Evolutionary conservation across 768 basidiomycete species (phyloP), one percentile per base, ranked within the genome.

Genomic region (Leccinum truebloodii): DNA sequence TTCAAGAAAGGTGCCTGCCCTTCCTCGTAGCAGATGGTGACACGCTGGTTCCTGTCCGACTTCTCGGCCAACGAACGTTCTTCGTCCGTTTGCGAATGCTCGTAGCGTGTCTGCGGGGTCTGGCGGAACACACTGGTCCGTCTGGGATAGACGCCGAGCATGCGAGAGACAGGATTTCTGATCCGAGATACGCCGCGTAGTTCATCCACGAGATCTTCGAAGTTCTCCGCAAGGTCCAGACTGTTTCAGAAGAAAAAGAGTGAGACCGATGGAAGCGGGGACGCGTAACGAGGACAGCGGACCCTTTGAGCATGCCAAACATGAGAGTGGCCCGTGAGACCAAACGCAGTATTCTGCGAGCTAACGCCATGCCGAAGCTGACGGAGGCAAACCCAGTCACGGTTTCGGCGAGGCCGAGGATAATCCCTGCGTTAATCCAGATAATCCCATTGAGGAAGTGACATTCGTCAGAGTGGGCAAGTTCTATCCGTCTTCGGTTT

Each of bases 241-340:
- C 87, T 87, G 59, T 18, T 58, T 26, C 32, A 46, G 20, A 46
- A 46, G 37, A 26, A 59, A 49, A 52, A 6, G 20, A 14, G 51
- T 64, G 26, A 59, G 52, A n/a, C 14, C 39, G 30, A 14, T 20
- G 44, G 24, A 35, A 13, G 39, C 14, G 1, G 44, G 56, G 37
- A 13, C 13, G 14, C 0, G 32, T n/a, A 22, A 50, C 8, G 10
- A 37, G 20, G 8, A n/a, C 2, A 26, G 73, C 85, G 58, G 61
- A 90, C 90, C 90, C 90, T 76, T 86, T 86, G 30, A 85, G 73
- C 22, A 86, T 63, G 18, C 90, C 91, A 57, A 87, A 80, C 59
- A 83, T 80, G 20, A 92, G 68, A 63, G 75, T 80, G 0, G 78
- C 80, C 51, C 89, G 79, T 3, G 79, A 78, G 12, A 86, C 41